Conservation (phyloP, 345 rosid genomes). For the Sonneratia alba region DNA sequence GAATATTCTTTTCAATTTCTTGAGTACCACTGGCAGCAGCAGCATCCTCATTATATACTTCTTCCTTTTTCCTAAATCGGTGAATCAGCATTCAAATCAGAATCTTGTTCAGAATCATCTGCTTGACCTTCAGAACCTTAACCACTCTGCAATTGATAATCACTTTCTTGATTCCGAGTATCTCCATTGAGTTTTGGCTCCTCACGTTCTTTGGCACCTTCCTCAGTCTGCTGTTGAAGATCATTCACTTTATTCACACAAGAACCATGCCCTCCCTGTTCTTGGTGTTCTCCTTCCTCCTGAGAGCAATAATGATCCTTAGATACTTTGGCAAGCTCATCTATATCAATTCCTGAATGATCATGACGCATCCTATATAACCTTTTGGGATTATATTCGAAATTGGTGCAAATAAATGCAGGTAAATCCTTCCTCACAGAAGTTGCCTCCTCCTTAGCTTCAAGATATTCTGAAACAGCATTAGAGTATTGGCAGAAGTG, state of each 20-base stretch:
- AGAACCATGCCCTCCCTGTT: background rate
- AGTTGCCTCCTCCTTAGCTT: conserved; percentile 27
- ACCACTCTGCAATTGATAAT: conserved; percentile 8
- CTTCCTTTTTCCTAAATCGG: conserved; percentile 17
- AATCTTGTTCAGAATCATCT: background rate
- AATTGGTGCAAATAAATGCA: conserved; percentile 18
- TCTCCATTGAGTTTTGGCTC: background rate
- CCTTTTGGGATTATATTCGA: conserved; percentile 11
- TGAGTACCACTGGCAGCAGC: background rate
- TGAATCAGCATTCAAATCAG: background rate
- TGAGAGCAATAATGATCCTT: background rate
- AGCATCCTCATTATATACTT: background rate
- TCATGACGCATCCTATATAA: conserved; percentile 5
- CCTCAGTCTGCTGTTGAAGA: background rate
- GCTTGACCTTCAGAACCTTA: background rate
- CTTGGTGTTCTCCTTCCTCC: background rate
- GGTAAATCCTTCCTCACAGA: conserved; percentile 29
- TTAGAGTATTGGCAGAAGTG: conserved; percentile 46
- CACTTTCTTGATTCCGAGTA: conserved; percentile 7
- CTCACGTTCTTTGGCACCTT: background rate
- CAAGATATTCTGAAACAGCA: conserved; percentile 32
- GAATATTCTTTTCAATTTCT: background rate
- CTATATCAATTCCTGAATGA: conserved; percentile 9
- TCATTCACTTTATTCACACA: background rate
- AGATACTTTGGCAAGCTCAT: conserved; percentile 1